Evolutionary conservation across 768 basidiomycete species (phyloP), one percentile per base, ranked within the genome.

Genomic region (Steccherinum ochraceum): DNA sequence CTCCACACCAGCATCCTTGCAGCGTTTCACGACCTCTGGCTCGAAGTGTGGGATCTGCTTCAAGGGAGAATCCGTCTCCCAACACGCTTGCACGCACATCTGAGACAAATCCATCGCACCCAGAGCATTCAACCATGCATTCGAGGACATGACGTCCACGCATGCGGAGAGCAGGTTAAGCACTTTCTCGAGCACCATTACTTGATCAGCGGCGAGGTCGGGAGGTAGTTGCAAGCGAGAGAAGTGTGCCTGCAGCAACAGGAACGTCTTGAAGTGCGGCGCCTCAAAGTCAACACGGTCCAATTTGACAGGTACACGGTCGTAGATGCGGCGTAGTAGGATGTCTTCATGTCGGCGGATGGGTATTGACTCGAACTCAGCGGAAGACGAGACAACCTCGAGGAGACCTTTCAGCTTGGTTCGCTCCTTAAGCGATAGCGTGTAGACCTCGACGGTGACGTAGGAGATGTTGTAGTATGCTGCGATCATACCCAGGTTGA

Each of bases 401-500:
- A 98, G 79, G 5, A 98, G 72, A 35, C 95, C 95, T 71, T 95
- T 95, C 62, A 98, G 82, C 69, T 97, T 99, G 18, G 95, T 99
- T 20, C 88, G 83, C 65, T 97, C 93, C 64, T 93, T 96, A 53
- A 98, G 75, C 3, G 96, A 99, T 45, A 93, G 74, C 5, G 88
- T 93, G 70, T 96, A 97, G 41, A 96, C 94, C 70, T 98, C 96
- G 47, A 98, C 91, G 4, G 93, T 97, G 52, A 95, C 89, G 67
- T 96, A 91, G 50, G 89, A 93, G 40, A 93, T 93, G 61, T 93
- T 91, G 67, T 93, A 95, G 70, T 93, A 93, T 0, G 94, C 93
- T 0, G 94, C 96, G 59, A 99, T 98, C 93, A 97, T 96, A 51
- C 96, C 96, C 30, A 98, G 73, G 69, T 98, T 99, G 60, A 97